Percentiles rank a stretch among this genome's conserved stretches.
Evolutionary conservation across 148 eudicot genomes (phyloP).

Genomic region (Rhododendron simsii): DNA sequence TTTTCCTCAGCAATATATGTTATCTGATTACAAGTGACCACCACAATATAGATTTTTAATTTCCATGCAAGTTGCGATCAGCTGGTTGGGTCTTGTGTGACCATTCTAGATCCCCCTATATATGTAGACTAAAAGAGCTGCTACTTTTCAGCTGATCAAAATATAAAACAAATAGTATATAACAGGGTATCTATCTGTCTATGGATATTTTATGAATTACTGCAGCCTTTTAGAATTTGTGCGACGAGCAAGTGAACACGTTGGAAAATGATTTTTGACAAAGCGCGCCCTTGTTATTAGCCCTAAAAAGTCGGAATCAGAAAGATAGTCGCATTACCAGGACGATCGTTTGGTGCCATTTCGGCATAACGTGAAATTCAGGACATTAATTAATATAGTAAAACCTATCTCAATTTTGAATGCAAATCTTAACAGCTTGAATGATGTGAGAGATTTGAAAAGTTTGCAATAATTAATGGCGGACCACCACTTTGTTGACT

Average conservation of each 20-base stretch:
- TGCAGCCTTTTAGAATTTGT: background rate
- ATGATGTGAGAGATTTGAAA: too few species aligned
- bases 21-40: background rate
- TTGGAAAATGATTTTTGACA: background rate
- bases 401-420: background rate
- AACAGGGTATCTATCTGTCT: background rate
- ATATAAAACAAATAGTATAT: background rate
- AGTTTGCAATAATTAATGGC: too few species aligned
- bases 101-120: slow-evolving; percentile 2
- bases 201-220: background rate
- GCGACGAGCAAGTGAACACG: background rate
- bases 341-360: background rate
- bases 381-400: background rate
- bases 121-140: background rate
- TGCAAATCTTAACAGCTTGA: background rate
- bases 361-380: background rate
- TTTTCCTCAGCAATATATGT: background rate
- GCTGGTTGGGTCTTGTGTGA: background rate
- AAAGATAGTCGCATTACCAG: background rate
- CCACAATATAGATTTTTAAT: background rate
- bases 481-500: too few species aligned
- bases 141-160: background rate
- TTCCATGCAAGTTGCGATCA: slow-evolving; percentile 12
- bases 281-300: too few species aligned
- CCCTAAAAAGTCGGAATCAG: too few species aligned